Conservation (phyloP, 2,329 filamentous ascomycete species). For the Neurospora sp. region DNA sequence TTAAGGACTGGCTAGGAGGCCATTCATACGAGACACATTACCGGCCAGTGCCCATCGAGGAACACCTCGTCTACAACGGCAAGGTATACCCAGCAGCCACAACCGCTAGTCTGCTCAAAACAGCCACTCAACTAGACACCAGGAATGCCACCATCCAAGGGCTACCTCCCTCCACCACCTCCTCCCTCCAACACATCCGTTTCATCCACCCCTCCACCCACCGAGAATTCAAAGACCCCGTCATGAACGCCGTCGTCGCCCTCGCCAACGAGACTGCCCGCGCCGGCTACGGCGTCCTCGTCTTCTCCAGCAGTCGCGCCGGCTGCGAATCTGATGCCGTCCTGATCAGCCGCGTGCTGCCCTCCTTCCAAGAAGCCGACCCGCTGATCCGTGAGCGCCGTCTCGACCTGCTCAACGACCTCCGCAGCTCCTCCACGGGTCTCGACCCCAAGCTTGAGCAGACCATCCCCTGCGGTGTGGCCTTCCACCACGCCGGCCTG, state of each 20-base stretch:
- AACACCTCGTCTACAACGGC: constrained; percentile 63
- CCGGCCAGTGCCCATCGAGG: constrained; percentile 64
- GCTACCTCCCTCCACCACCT: background rate
- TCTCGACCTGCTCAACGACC: constrained; percentile 52
- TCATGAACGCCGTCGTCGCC: constrained; percentile 61
- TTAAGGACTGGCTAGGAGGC: constrained; percentile 60
- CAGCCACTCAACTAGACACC: constrained; percentile 38
- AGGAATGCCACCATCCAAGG: constrained; percentile 6
- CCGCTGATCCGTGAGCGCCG: constrained; percentile 44
- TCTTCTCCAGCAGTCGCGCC: constrained; percentile 62
- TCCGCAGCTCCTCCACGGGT: constrained; percentile 55
- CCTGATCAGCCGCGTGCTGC: constrained; percentile 58
- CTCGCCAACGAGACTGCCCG: constrained; percentile 58
- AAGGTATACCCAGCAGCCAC: constrained; percentile 52
- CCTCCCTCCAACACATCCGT: constrained; percentile 31
- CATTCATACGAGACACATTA: constrained; percentile 66
- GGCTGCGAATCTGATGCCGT: constrained; percentile 59
- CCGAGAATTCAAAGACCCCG: constrained; percentile 53
- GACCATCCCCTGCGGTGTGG: constrained; percentile 57
- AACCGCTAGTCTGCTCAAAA: constrained; percentile 48
- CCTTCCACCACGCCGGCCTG: constrained; percentile 62
- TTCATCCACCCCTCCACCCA: constrained; percentile 45
- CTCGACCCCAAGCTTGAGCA: constrained; percentile 56
- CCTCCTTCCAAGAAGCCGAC: constrained; percentile 35
- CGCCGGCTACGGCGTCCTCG: constrained; percentile 59